Conservation (phyloP, 768 basidiomycete genomes). For the Cubamyces lactineus region DNA sequence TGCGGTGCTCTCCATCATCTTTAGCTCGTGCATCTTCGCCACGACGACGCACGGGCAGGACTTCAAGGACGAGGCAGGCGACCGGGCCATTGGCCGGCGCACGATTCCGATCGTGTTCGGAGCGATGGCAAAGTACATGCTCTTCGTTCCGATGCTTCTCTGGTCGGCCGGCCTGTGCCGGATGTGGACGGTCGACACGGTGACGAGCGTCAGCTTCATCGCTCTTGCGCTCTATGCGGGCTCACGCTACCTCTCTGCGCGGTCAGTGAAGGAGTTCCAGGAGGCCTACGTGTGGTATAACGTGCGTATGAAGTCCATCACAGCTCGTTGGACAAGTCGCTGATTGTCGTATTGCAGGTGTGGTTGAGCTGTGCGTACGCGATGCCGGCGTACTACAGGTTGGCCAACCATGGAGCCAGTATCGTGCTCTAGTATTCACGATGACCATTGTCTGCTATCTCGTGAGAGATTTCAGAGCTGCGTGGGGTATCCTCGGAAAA, state of each 20-base stretch:
- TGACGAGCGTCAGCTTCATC: conserved; percentile 16
- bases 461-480: too few species aligned
- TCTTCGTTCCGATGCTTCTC: conserved; percentile 23
- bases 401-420: too few species aligned
- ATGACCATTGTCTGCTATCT: too few species aligned
- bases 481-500: too few species aligned
- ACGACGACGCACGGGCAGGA: conserved; percentile 41
- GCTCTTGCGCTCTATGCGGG: conserved; percentile 26
- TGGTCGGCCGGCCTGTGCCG: conserved; percentile 31
- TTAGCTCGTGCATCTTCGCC: conserved; percentile 36
- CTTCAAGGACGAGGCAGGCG: conserved; percentile 23
- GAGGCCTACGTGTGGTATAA: conserved; percentile 36
- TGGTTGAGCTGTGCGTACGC: too few species aligned
- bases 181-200: conserved; percentile 28
- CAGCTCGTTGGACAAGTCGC: too few species aligned
- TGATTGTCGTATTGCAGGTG: too few species aligned
- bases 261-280: conserved; percentile 28
- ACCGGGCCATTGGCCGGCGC: conserved; percentile 17
- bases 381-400: too few species aligned
- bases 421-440: too few species aligned
- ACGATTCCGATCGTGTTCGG: conserved; percentile 25
- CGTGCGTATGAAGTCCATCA: conserved; percentile 23
- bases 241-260: conserved; percentile 23
- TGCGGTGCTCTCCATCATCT: conserved; percentile 26
- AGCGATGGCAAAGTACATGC: conserved; percentile 22